Percentiles rank a stretch among this genome's conserved stretches.
These are phyloP conservation scores for Aphanocladium album DNA, from an alignment of 2,329 filamentous ascomycete genomes.

Conservation along the genomic window DNA sequence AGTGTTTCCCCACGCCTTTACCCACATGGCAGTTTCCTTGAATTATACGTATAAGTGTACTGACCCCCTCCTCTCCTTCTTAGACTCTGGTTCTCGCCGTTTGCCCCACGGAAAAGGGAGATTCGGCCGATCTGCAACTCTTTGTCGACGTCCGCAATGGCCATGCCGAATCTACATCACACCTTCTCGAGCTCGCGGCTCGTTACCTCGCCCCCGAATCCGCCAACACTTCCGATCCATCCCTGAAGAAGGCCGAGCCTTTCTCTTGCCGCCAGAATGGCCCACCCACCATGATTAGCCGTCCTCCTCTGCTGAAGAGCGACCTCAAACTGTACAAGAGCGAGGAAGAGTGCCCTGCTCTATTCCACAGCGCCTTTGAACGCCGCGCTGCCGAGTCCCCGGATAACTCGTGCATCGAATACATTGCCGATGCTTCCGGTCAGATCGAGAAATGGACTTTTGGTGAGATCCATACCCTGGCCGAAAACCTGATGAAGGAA, in stretches of 20 bases:
- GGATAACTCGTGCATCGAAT: constrained; percentile 9
- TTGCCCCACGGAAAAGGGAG: background rate
- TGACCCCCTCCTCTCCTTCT: background rate
- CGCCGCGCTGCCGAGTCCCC: constrained; percentile 8
- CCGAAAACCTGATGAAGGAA: constrained; percentile 2
- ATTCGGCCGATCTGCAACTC: constrained; percentile 7
- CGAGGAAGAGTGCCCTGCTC: constrained; percentile 9
- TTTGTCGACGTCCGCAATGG: constrained; percentile 12
- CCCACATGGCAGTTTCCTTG: background rate
- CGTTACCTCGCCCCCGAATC: constrained; percentile 8
- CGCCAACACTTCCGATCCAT: background rate
- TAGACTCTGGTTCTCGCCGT: constrained; percentile 7
- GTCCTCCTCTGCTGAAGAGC: constrained; percentile 10
- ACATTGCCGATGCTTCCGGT: constrained; percentile 8
- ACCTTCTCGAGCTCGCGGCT: constrained; percentile 13
- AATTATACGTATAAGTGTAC: background rate
- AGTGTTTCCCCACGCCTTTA: background rate
- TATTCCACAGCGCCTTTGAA: constrained; percentile 11
- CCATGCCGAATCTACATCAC: background rate
- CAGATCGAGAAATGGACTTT: constrained; percentile 10
- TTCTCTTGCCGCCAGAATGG: constrained; percentile 11
- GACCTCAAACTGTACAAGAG: constrained; percentile 2
- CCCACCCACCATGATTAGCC: constrained; percentile 6
- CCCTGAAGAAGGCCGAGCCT: constrained; percentile 1
- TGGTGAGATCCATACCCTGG: constrained; percentile 3